Conservation (phyloP, 805 yeast genomes). For the Clavispora fructus region DNA sequence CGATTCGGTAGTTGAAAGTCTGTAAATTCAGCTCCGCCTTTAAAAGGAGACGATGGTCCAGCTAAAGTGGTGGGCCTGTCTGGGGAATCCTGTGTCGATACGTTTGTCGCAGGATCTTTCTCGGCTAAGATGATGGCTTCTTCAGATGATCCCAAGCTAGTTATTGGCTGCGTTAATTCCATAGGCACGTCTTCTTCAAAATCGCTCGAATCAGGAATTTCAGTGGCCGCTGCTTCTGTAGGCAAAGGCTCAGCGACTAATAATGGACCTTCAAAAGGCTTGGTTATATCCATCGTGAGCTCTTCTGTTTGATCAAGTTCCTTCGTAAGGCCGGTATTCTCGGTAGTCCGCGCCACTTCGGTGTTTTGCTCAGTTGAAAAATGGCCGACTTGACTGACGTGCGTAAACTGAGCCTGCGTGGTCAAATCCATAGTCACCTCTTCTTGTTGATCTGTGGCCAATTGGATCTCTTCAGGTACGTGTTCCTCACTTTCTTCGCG, state of each 20-base stretch:
- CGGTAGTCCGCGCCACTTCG: neutral
- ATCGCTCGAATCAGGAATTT: neutral
- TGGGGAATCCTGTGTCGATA: no score
- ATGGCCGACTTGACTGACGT: neutral
- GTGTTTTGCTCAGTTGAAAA: neutral
- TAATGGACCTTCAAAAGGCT: neutral
- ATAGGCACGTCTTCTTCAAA: constrained; percentile 14
- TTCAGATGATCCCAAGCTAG: neutral
- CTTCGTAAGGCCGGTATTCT: no score
- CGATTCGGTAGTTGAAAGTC: neutral
- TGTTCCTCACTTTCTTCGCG: no score
- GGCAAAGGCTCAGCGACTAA: neutral
- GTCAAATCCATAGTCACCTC: constrained; percentile 14
- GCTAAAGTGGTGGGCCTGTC: neutral
- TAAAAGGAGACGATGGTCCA: neutral
- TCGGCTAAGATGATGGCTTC: neutral
- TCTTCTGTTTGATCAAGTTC: neutral
- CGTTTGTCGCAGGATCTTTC: neutral
- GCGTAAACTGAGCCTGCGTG: neutral
- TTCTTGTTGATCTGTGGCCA: constrained; percentile 2
- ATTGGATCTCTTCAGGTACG: neutral
- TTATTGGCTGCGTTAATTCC: constrained; percentile 22
- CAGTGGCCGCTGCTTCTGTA: neutral
- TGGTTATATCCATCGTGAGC: constrained; percentile 1
- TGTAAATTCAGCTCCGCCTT: neutral